phyloP scores from a whole-genome alignment of 371 early-diverging fungal genomes.

The Smittium culicis region DNA sequence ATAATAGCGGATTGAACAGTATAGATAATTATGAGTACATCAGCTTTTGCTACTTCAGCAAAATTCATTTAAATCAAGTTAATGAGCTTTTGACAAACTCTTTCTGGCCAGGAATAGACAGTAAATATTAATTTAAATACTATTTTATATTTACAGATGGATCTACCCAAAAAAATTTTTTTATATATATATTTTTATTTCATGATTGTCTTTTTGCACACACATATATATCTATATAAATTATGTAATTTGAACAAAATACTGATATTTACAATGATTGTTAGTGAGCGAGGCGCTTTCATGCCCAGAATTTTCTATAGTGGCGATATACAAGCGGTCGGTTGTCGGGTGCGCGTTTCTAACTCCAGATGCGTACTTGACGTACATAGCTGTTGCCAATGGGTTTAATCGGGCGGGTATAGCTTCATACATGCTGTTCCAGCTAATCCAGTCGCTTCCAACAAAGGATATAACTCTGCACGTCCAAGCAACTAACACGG shows the following conservation, averaged over 20 bases:
- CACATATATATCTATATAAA: too few relatives aligned
- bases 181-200: too few relatives aligned
- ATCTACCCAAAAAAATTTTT: too few relatives aligned
- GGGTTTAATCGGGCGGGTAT: slow-evolving; percentile 79
- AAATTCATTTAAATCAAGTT: slow-evolving; percentile 54
- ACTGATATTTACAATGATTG: too few relatives aligned
- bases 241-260: too few relatives aligned
- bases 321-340: slow-evolving; percentile 61
- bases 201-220: too few relatives aligned
- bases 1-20: too few relatives aligned
- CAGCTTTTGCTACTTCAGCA: slow-evolving; percentile 67
- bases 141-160: too few relatives aligned
- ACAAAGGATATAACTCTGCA: slow-evolving; percentile 81
- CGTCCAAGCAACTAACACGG: slow-evolving; percentile 83
- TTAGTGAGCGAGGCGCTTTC: slow-evolving; percentile 62
- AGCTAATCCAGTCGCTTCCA: slow-evolving; percentile 56
- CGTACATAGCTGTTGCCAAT: slow-evolving; percentile 71
- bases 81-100: slow-evolving; percentile 56
- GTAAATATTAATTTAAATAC: too few relatives aligned
- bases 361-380: slow-evolving; percentile 85
- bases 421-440: slow-evolving; percentile 74
- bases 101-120: slow-evolving; percentile 92
- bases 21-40: slow-evolving; percentile 35
- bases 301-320: slow-evolving; percentile 75
- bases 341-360: slow-evolving; percentile 81